Evolutionary conservation across 768 basidiomycete genomes (phyloP), one percentile per base, ranked within the genome.

Genomic region (Tubosaeta sp.): DNA sequence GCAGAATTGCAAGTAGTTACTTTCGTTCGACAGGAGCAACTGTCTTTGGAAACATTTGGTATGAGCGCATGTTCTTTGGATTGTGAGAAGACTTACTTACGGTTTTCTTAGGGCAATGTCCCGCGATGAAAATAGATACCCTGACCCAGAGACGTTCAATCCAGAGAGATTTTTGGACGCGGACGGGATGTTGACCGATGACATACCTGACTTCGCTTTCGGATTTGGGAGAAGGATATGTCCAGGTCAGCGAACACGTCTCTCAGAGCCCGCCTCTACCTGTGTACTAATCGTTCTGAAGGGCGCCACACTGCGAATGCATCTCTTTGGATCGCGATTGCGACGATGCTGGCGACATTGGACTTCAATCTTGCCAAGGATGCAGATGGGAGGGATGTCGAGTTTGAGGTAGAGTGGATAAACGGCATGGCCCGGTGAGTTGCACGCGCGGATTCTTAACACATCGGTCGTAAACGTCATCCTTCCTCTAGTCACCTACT

Each of bases 281-380:
- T 35, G n/a, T n/a, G 34, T 16, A 16, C 31, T 47, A 25, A 43
- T 47, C 11, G 22, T 37, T 19, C 2, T 26, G 32, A 60, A 42
- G 59, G 59, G 34, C 52, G 48, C 26, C 43, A 60, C 43, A 6
- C 42, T 5, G 55, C 48, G 6, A 6, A 50, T 43, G 42, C 38
- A 7, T 52, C 59, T 22, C 0, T 45, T 1, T 60, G 59, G 59
- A 43, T 17, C 25, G 50, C 34, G 2, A 54, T 61, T 5, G 60
- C n/a, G 22, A 61, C 53, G 32, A 61, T 61, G 62, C 46, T 63
- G 6, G 62, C 62, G 17, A 63, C 55, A 16, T 44, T 64, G 8
- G 54, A 60, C 9, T 60, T 63, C 48, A 37, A 50, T 26, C 44
- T 22, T 22, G 49, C 61, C 14, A 50, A 59, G 25, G 52, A 54